Conservation (phyloP, 305 asterid genomes). For the Fraxinus floribunda region DNA sequence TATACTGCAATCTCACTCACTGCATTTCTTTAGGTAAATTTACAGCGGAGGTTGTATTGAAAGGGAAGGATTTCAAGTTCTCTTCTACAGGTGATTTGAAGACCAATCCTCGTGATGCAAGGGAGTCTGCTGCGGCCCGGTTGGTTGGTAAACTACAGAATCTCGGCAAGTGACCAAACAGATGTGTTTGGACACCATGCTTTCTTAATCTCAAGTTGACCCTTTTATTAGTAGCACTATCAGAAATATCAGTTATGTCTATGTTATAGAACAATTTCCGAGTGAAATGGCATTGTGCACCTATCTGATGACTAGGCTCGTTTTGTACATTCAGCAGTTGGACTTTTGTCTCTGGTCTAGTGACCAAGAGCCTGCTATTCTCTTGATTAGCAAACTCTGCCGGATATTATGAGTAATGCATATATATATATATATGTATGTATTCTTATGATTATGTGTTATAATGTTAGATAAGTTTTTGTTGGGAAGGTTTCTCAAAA, state of each 20-base stretch:
- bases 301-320: not conserved
- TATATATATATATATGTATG: no score
- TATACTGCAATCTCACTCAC: not conserved
- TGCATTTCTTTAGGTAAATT: slow-evolving; percentile 38
- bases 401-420: not conserved
- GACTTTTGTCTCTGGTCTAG: not conserved
- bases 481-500: not conserved
- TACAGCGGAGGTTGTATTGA: slow-evolving; percentile 25
- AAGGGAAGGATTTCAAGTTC: slow-evolving; percentile 19
- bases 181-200: not conserved
- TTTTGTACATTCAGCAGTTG: not conserved
- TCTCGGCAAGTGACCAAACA: not conserved
- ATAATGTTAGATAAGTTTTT: not conserved
- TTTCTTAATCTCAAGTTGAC: not conserved
- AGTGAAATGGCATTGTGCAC: not conserved
- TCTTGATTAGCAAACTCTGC: not conserved
- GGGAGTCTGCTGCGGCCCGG: slow-evolving; percentile 49
- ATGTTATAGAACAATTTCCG: not conserved
- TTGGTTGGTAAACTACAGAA: slow-evolving; percentile 31
- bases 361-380: not conserved
- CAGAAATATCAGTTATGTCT: not conserved
- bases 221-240: not conserved
- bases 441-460: not conserved
- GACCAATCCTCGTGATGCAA: slow-evolving; percentile 40
- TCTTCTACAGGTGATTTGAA: slow-evolving; percentile 25